Evolutionary conservation across 495 filamentous ascomycete species (phyloP).

Genomic region (Parathielavia hyrcaniae): DNA sequence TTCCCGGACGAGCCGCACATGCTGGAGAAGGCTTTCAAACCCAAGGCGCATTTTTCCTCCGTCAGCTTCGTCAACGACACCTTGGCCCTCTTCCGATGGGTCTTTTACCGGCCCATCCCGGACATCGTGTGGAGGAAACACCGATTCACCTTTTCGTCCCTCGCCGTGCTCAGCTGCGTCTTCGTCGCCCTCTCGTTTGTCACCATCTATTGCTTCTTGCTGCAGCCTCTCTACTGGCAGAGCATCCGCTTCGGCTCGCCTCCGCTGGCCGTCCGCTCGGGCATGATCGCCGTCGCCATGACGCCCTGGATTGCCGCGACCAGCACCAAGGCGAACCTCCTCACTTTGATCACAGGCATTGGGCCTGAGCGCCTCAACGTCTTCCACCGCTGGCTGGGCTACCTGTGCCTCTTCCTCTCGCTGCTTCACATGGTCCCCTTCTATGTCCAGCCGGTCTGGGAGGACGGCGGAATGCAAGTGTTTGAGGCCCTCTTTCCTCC

Average conservation of each 20-base stretch:
- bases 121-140: slow-evolving; percentile 55
- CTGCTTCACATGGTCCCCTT: slow-evolving; percentile 83
- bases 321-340: slow-evolving; percentile 84
- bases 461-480: slow-evolving; percentile 60
- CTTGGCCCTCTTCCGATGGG: slow-evolving; percentile 70
- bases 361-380: slow-evolving; percentile 89
- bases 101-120: slow-evolving; percentile 80
- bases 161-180: slow-evolving; percentile 61
- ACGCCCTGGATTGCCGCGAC: slow-evolving; percentile 88
- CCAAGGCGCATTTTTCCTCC: slow-evolving; percentile 63
- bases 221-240: slow-evolving; percentile 77
- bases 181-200: slow-evolving; percentile 61
- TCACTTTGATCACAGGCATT: slow-evolving; percentile 81
- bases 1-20: slow-evolving; percentile 52
- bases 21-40: slow-evolving; percentile 49
- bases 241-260: slow-evolving; percentile 81
- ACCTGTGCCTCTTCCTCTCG: slow-evolving; percentile 75
- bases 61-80: slow-evolving; percentile 65
- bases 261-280: slow-evolving; percentile 79
- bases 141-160: slow-evolving; percentile 67
- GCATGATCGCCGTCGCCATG: slow-evolving; percentile 92
- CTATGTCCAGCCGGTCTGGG: slow-evolving; percentile 80
- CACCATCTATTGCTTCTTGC: slow-evolving; percentile 73
- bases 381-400: slow-evolving; percentile 88
- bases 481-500: slow-evolving; percentile 59